Evolutionary conservation across 2,329 filamentous ascomycete genomes (phyloP).

Genomic region (Arthroderma uncinatum): DNA sequence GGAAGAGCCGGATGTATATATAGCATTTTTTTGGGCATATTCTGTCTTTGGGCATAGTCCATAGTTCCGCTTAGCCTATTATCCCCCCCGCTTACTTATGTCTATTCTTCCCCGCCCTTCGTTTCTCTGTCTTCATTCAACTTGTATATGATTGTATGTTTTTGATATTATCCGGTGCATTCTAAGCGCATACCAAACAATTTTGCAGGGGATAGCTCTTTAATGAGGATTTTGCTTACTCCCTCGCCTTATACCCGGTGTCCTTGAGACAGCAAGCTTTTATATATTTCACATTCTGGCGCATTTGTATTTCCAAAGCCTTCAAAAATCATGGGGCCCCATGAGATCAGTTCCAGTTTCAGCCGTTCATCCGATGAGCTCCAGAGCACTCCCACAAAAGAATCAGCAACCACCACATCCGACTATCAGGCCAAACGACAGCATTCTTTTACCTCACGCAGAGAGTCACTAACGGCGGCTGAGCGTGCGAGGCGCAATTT

Average conservation of each 20-base stretch:
- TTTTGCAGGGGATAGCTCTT: background rate
- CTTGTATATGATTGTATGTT: background rate
- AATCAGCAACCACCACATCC: conserved; percentile 2
- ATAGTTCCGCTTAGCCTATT: background rate
- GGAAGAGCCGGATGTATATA: background rate
- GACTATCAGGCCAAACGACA: conserved; percentile 7
- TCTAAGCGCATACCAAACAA: background rate
- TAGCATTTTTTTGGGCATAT: background rate
- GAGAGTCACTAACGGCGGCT: conserved; percentile 23
- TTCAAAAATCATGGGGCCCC: background rate
- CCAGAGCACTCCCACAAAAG: conserved; percentile 7
- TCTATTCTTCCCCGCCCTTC: background rate
- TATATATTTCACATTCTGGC: no score
- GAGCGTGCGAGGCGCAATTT: conserved; percentile 33
- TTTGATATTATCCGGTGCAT: background rate
- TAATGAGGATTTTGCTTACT: background rate
- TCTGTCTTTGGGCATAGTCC: background rate
- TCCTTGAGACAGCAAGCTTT: no score
- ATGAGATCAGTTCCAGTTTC: conserved; percentile 1
- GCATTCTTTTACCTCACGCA: conserved; percentile 10
- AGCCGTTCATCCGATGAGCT: conserved; percentile 14
- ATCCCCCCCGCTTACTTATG: background rate
- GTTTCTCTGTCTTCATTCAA: background rate
- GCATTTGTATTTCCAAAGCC: background rate
- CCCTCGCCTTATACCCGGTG: background rate